Base-by-base conservation (phyloP, 2,329 filamentous ascomycete genomes). In the Thielaviopsis euricoi region DNA sequence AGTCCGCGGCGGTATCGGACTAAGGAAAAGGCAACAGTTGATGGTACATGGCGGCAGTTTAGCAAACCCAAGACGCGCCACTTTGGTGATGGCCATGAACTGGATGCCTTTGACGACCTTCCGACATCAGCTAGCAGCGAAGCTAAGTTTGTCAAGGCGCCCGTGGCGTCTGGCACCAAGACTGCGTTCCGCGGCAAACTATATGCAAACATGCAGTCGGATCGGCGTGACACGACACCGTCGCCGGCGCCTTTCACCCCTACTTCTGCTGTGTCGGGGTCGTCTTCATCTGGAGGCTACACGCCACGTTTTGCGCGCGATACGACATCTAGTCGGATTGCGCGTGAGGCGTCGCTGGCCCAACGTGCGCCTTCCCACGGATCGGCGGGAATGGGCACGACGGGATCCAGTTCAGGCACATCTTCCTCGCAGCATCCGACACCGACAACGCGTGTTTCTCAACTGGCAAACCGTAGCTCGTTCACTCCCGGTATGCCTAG, bases 31-130 rank as follows among this genome's bases (percentile, higher is more conserved):
- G 59, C 56, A 22, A 64, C 62, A 10, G 53, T 62, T 17, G 61
- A 61, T 46, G 59, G 63, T 55, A 58, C 60, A 56, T 21, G 61
- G 61, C 43, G 62, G 57, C 59, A 62, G 57, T 56, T 61, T 56
- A 50, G 58, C 61, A 59, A 65, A 56, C 59, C 56, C 54, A 63
- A 63, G 58, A 63, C 63, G 22, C 62, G 62, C 48, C 48, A 75
- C 76, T 98, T 94, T 71, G 93, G 93, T 13, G 89, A 96, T 68
- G 93, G 93, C 17, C 86, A 85, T 61, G 93, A 98, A 70, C 76
- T 98, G 37, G 91, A 97, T 64, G 83, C 80, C 2, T 97, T 98
- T 67, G 93, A 98, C 67, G 93, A 98, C 70, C 74, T 98, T 58
- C 91, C 91, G 1, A 97, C 90, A 0, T 96, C 90, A 17, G 82